These are phyloP conservation scores for Lathyrus tuberosus DNA, from an alignment of 306 rosid genomes.

Conservation along the genomic window DNA sequence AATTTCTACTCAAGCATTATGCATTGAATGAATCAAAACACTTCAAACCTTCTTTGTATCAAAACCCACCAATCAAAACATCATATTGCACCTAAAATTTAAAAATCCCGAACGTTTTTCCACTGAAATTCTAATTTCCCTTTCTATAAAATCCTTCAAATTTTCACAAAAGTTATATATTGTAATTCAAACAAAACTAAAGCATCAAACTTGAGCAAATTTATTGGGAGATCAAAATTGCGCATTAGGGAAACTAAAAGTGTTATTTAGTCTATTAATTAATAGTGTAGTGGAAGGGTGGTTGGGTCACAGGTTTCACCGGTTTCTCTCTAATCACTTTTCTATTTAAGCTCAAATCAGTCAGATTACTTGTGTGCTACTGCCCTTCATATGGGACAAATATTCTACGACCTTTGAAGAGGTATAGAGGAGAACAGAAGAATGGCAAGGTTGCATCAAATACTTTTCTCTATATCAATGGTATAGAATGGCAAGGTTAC, in stretches of 20 bases:
- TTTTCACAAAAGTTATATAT: too few relatives aligned
- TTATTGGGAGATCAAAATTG: background rate
- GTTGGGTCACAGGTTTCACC: background rate
- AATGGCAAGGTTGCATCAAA: too few relatives aligned
- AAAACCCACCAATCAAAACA: too few relatives aligned
- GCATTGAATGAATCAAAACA: background rate
- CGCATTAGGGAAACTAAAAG: background rate
- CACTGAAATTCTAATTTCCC: too few relatives aligned
- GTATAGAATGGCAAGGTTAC: too few relatives aligned
- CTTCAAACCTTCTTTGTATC: background rate
- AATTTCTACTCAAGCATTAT: background rate
- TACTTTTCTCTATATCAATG: too few relatives aligned
- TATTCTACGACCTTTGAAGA: too few relatives aligned
- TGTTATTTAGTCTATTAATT: background rate
- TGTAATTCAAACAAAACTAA: background rate
- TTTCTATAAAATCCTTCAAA: too few relatives aligned
- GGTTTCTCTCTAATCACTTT: background rate
- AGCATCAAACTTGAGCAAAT: background rate
- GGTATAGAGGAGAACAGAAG: too few relatives aligned
- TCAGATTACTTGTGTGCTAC: conserved; percentile 4
- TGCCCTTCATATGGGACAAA: background rate
- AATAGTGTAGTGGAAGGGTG: background rate
- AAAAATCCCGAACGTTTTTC: too few relatives aligned
- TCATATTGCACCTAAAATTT: too few relatives aligned
- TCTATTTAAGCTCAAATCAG: background rate